These are phyloP conservation scores for Prunus mongolica DNA, from an alignment of 306 rosid species.

Conservation along the genomic window DNA sequence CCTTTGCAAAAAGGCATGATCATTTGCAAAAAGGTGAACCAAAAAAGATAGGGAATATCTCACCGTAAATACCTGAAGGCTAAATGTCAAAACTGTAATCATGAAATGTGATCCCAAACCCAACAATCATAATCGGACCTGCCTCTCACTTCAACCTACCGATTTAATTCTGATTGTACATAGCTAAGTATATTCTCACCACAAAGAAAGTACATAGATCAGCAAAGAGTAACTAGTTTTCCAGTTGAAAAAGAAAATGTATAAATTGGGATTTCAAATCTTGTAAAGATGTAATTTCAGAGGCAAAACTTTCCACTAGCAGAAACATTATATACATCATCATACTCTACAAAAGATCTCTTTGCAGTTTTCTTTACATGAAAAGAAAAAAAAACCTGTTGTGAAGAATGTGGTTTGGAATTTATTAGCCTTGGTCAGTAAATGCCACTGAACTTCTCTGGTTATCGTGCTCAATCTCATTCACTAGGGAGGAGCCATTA, in stretches of 20 bases:
- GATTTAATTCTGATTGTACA: background rate
- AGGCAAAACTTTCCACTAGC: background rate
- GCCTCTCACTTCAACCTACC: no score
- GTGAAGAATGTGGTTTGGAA: constrained; percentile 6
- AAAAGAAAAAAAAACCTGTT: background rate
- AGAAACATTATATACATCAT: background rate
- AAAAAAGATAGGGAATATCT: background rate
- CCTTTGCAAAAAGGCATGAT: background rate
- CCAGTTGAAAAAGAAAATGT: background rate
- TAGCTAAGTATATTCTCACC: background rate
- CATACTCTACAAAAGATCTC: constrained; percentile 1
- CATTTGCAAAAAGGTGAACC: background rate
- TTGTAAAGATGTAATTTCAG: background rate
- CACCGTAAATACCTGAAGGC: background rate
- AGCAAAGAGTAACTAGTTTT: background rate
- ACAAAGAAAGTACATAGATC: background rate
- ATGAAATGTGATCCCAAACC: constrained; percentile 5
- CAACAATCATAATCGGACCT: background rate
- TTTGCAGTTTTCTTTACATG: background rate
- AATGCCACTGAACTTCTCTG: constrained; percentile 21
- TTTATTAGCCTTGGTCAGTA: constrained; percentile 22
- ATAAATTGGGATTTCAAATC: background rate
- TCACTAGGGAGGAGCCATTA: constrained; percentile 39
- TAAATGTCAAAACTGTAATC: constrained; percentile 19
- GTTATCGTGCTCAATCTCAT: constrained; percentile 32